Conservation (phyloP, 345 rosid genomes). For the Boechera retrofracta region DNA sequence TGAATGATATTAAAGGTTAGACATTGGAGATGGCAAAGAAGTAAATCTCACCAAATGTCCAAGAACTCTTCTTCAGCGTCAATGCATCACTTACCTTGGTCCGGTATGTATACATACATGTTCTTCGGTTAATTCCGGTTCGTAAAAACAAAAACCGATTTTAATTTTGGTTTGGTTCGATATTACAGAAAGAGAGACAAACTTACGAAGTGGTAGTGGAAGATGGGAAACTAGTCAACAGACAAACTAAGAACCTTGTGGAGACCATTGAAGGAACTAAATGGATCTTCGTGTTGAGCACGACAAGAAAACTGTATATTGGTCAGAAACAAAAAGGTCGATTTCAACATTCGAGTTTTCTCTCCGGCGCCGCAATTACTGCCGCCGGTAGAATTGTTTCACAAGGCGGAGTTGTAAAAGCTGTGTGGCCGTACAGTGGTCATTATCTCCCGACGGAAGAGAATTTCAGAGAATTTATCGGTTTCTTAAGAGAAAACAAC, state of each 20-base stretch:
- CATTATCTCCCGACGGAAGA: constrained; percentile 96
- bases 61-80: constrained; percentile 56
- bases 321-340: constrained; percentile 68
- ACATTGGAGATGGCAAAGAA: constrained; percentile 82
- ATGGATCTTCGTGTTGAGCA: constrained; percentile 80
- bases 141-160: not conserved
- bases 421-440: constrained; percentile 97
- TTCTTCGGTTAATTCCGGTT: not conserved
- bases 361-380: constrained; percentile 76
- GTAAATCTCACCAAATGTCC: constrained; percentile 59
- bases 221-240: constrained; percentile 59
- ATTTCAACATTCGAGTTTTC: constrained; percentile 84
- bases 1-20: constrained; percentile 59
- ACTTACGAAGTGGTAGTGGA: constrained; percentile 62
- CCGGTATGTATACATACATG: constrained; percentile 47
- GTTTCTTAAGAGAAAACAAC: constrained; percentile 64
- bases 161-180: not conserved
- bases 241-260: constrained; percentile 46
- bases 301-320: constrained; percentile 57
- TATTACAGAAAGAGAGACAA: constrained; percentile 66
- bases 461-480: constrained; percentile 78
- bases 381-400: constrained; percentile 76
- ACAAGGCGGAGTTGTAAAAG: constrained; percentile 61
- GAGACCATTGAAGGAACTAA: constrained; percentile 60
- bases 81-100: constrained; percentile 82